These are phyloP conservation scores for Pichia exigua DNA, from an alignment of 805 yeast genomes.

Conservation along the genomic window DNA sequence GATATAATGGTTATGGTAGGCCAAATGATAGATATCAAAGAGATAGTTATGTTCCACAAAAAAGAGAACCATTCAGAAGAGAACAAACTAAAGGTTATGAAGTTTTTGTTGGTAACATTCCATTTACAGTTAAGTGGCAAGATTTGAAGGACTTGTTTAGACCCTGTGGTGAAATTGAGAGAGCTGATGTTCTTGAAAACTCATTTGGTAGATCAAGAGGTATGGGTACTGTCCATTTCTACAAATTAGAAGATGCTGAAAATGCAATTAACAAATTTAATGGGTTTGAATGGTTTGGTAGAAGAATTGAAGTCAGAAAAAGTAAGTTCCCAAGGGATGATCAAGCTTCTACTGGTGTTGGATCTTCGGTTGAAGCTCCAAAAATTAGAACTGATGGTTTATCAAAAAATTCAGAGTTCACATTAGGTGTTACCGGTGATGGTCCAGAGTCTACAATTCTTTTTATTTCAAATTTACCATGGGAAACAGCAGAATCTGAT, in stretches of 20 bases:
- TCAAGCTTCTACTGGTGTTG: slow-evolving; percentile 9
- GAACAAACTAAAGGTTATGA: slow-evolving; percentile 34
- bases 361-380: slow-evolving; percentile 11
- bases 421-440: slow-evolving; percentile 54
- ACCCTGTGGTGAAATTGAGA: slow-evolving; percentile 64
- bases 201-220: slow-evolving; percentile 76
- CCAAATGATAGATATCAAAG: slow-evolving; percentile 5
- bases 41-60: slow-evolving; percentile 8
- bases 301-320: slow-evolving; percentile 71
- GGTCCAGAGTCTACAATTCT: slow-evolving; percentile 57
- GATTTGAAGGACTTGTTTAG: slow-evolving; percentile 79
- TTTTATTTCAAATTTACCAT: slow-evolving; percentile 75
- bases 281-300: slow-evolving; percentile 67
- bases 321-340: slow-evolving; percentile 36
- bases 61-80: slow-evolving; percentile 15
- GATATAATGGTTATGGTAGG: slow-evolving; percentile 1
- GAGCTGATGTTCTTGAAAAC: slow-evolving; percentile 71
- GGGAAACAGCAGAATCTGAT: slow-evolving; percentile 81
- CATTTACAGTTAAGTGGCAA: slow-evolving; percentile 78
- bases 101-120: slow-evolving; percentile 74
- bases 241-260: slow-evolving; percentile 57
- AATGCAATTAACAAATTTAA: slow-evolving; percentile 63
- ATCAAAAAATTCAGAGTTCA: slow-evolving; percentile 45
- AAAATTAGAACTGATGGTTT: slow-evolving; percentile 12
- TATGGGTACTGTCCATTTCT: slow-evolving; percentile 72